Evolutionary conservation across 768 basidiomycete species (phyloP).

Genomic region (Plicaturopsis crispa): DNA sequence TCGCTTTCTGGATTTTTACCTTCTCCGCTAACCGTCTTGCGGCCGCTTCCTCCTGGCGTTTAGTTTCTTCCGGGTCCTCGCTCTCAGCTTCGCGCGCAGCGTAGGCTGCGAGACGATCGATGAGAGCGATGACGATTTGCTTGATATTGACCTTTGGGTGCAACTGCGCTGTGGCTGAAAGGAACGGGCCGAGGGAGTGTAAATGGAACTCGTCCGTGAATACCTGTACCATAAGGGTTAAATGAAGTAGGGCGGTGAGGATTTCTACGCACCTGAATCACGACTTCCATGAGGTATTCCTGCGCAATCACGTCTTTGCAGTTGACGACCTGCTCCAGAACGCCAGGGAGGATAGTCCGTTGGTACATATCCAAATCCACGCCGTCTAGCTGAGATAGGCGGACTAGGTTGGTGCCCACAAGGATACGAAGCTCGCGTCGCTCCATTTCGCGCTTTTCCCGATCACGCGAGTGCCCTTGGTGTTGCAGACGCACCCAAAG

Average conservation of each 20-base stretch:
- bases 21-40: conserved; percentile 82
- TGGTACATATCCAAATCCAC: conserved; percentile 94
- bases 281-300: conserved; percentile 99
- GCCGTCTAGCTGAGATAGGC: conserved; percentile 91
- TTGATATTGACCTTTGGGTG: conserved; percentile 99
- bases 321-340: conserved; percentile 95
- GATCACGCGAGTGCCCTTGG: conserved; percentile 93
- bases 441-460: conserved; percentile 96
- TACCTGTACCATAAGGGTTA: conserved; percentile 43
- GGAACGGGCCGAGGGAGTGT: conserved; percentile 91
- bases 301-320: conserved; percentile 99
- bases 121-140: conserved; percentile 93
- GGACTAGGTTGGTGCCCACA: conserved; percentile 96
- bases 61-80: conserved; percentile 92
- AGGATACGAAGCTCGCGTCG: conserved; percentile 91
- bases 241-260: not conserved
- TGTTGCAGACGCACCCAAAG: conserved; percentile 99
- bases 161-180: conserved; percentile 90
- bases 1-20: conserved; percentile 67
- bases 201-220: conserved; percentile 99
- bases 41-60: conserved; percentile 88
- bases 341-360: conserved; percentile 77
- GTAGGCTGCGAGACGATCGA: conserved; percentile 92
- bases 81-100: conserved; percentile 96
- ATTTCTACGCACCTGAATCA: conserved; percentile 72